A percentile compares a stretch with the other conserved stretches of the same genome.
Evolutionary conservation across 2,329 filamentous ascomycete species (phyloP).

Genomic region (Zelopaecilomyces penicillatus): DNA sequence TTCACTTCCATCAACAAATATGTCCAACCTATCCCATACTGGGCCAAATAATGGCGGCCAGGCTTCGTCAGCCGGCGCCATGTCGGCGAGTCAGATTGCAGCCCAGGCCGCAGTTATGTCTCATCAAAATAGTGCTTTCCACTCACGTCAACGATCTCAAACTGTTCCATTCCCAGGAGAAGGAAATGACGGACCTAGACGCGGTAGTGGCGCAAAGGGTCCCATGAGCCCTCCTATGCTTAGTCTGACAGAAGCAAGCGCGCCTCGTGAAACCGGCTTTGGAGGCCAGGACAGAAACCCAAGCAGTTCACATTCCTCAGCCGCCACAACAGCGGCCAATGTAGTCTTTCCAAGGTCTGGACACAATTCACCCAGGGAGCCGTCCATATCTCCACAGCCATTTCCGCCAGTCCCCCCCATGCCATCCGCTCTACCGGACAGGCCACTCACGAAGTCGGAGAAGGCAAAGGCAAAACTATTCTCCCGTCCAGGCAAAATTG

Average conservation of each 20-base stretch:
- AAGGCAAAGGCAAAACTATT: conserved; percentile 78
- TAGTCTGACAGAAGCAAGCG: conserved; percentile 57
- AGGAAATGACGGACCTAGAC: conserved; percentile 34
- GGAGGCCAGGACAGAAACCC: conserved; percentile 44
- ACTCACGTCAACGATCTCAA: conserved; percentile 61
- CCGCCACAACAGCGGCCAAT: conserved; percentile 59
- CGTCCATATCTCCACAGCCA: conserved; percentile 24
- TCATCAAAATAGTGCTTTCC: conserved; percentile 39
- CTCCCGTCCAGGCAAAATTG: conserved; percentile 67
- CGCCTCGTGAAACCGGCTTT: conserved; percentile 48
- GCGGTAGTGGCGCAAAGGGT: conserved; percentile 36
- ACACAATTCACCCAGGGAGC: conserved; percentile 40
- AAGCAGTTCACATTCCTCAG: conserved; percentile 51
- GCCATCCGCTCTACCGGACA: conserved; percentile 38
- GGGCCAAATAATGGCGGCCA: conserved; percentile 37
- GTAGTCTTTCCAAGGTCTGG: conserved; percentile 62
- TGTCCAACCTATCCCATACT: conserved; percentile 45
- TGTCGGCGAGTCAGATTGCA: conserved; percentile 68
- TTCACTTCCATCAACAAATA: conserved; percentile 54
- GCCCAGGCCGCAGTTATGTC: conserved; percentile 70
- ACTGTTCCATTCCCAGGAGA: conserved; percentile 55
- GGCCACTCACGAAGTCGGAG: conserved; percentile 48
- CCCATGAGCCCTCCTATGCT: conserved; percentile 54
- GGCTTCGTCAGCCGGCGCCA: conserved; percentile 25
- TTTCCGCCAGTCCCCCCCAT: conserved; percentile 30